A percentile compares a stretch with the other conserved stretches of the same genome.
phyloP scores from a whole-genome alignment of 441 rosid species.

The Populus trichocarpa region DNA sequence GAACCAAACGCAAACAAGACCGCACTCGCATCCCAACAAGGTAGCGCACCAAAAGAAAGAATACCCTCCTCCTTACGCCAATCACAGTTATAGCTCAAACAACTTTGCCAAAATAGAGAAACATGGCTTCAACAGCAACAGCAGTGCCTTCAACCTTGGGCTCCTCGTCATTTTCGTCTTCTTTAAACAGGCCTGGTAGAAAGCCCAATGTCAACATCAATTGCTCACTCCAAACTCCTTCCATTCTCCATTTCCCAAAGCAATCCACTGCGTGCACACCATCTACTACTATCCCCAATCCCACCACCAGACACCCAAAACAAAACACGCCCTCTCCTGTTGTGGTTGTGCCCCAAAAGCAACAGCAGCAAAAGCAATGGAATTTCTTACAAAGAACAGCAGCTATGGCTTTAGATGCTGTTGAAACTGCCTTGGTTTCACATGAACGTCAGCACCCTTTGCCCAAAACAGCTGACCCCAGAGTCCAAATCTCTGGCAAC shows the following conservation, averaged over 20 bases:
- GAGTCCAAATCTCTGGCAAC: constrained; percentile 62
- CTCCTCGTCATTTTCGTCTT: not conserved
- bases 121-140: not conserved
- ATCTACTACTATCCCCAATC: constrained; percentile 26
- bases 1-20: not conserved
- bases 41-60: not conserved
- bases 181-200: constrained; percentile 7
- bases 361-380: constrained; percentile 27
- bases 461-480: constrained; percentile 64
- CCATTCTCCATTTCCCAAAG: constrained; percentile 41
- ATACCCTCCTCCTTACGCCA: not conserved
- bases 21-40: not conserved
- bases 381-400: constrained; percentile 56
- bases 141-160: not conserved
- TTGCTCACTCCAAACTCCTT: constrained; percentile 37
- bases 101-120: not conserved
- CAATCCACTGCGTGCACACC: constrained; percentile 23
- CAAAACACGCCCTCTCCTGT: not conserved
- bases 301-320: not conserved
- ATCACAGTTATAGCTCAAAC: not conserved
- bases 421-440: constrained; percentile 45
- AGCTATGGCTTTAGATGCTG: constrained; percentile 48
- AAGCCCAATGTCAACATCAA: constrained; percentile 22
- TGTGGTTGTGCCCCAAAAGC: not conserved
- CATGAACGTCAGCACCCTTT: constrained; percentile 45